These are phyloP conservation scores for Coffea canephora DNA, from an alignment of 257 asterid species.

Conservation along the genomic window DNA sequence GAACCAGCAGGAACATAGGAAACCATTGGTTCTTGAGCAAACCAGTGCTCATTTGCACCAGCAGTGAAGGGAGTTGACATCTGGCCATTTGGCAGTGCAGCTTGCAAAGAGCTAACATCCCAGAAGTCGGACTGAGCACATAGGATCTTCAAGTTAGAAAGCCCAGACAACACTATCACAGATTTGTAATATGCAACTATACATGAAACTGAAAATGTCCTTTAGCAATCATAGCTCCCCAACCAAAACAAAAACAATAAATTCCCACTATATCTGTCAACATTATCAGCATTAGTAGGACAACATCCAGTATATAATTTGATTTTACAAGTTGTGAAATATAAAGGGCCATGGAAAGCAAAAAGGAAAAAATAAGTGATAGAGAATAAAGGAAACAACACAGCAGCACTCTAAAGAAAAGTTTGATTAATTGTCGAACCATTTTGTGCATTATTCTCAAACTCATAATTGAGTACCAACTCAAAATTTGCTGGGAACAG, in stretches of 20 bases:
- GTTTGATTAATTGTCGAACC: not conserved
- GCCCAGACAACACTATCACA: not conserved
- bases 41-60: slow-evolving; percentile 58
- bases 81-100: slow-evolving; percentile 58
- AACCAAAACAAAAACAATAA: not conserved
- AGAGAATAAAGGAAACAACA: not conserved
- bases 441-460: not conserved
- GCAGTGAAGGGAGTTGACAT: slow-evolving; percentile 46
- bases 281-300: not conserved
- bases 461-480: not conserved
- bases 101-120: slow-evolving; percentile 78
- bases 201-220: not conserved
- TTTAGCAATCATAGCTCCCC: not conserved
- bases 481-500: not conserved
- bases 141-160: slow-evolving; percentile 12
- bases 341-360: not conserved
- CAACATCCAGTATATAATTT: not conserved
- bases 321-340: not conserved
- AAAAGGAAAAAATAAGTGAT: not conserved
- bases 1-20: slow-evolving; percentile 43
- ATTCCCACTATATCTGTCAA: not conserved
- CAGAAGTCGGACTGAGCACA: slow-evolving; percentile 46
- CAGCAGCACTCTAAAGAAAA: not conserved
- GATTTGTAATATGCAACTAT: not conserved
- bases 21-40: slow-evolving; percentile 44